Evolutionary conservation across 805 yeast species (phyloP).

Genomic region (Lipomyces mesembrius): DNA sequence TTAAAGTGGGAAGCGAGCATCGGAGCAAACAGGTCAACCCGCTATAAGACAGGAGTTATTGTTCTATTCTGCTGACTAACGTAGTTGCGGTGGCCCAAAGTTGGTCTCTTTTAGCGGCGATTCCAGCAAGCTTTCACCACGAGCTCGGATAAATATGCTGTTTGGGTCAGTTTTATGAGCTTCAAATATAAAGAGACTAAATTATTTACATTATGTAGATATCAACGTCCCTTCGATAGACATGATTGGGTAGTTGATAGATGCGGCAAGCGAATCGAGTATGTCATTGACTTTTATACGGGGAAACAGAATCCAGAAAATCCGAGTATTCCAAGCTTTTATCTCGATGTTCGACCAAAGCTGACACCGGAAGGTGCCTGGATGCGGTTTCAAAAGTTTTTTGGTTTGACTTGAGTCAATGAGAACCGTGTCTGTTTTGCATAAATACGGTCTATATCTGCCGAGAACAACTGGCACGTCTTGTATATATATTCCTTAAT

Average conservation of each 20-base stretch:
- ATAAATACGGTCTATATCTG: background rate
- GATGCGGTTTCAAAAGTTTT: conserved; percentile 65
- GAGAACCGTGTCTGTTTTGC: background rate
- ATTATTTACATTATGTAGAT: conserved; percentile 28
- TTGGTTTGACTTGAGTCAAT: conserved; percentile 52
- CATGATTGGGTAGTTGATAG: conserved; percentile 93
- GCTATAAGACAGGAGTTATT: background rate
- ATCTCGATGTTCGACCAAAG: conserved; percentile 90
- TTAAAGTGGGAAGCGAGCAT: conserved; percentile 71
- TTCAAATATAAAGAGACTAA: background rate
- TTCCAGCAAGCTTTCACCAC: conserved; percentile 80
- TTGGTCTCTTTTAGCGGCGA: conserved; percentile 89
- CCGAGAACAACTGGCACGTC: background rate
- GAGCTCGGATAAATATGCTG: conserved; percentile 71
- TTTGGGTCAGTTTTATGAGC: conserved; percentile 48
- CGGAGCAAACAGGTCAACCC: conserved; percentile 47
- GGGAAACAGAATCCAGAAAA: conserved; percentile 56
- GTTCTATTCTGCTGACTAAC: background rate
- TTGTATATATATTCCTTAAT: conserved; percentile 2
- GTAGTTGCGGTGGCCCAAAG: conserved; percentile 78
- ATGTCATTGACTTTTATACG: conserved; percentile 89
- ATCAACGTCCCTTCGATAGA: conserved; percentile 85
- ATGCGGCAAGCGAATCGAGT: conserved; percentile 82
- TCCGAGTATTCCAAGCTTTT: conserved; percentile 64
- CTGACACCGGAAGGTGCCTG: conserved; percentile 77